Evolutionary conservation across 2,329 filamentous ascomycete species (phyloP), one percentile per base, ranked within the genome.

Genomic region (Akanthomyces dipterigenus): DNA sequence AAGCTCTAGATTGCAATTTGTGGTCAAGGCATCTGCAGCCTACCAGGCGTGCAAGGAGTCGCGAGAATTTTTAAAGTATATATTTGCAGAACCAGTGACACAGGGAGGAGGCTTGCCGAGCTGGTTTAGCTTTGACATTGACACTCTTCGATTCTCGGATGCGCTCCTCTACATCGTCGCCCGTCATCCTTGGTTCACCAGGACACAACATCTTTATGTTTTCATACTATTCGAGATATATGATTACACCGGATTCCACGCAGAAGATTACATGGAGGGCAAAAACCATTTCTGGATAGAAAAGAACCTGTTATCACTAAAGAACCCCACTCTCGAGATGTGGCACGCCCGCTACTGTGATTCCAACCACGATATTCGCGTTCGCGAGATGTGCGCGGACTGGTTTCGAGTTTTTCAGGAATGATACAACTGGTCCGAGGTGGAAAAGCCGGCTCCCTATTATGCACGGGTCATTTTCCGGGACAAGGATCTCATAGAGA

Each of bases 21-120:
- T 42, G 22, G 42, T 61, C 34, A 42, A 55, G 31, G 20, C 58
- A 31, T 55, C 49, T 42, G 58, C 58, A 18, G 58, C 58, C 5
- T 61, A 61, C 24, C 40, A 8, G 11, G 58, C 50, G 18, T 61
- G 50, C 50, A 61, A 42, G 49, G 42, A 61, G 28, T 54, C 58
- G 22, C 58, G 50, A 20, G 50, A 20, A 20, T 61, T 61, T 31
- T n/a, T 61, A 3, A 28, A 40, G 18, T 55, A 31, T 31, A 42
- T 61, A 31, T 55, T 61, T 61, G 42, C 58, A 31, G 50, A 61
- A 34, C 42, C 58, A 3, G 40, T 55, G 22, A 61, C 42, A 22
- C 28, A 50, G 18, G 42, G 18, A 20, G 58, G 58, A 11, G 58
- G 58, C 3, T n/a, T 55, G 40, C 58, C 58, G 14, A 48, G 50